These are phyloP conservation scores for Tranzscheliella williamsii DNA, from an alignment of 1,284 basidiomycete species.

Conservation along the genomic window DNA sequence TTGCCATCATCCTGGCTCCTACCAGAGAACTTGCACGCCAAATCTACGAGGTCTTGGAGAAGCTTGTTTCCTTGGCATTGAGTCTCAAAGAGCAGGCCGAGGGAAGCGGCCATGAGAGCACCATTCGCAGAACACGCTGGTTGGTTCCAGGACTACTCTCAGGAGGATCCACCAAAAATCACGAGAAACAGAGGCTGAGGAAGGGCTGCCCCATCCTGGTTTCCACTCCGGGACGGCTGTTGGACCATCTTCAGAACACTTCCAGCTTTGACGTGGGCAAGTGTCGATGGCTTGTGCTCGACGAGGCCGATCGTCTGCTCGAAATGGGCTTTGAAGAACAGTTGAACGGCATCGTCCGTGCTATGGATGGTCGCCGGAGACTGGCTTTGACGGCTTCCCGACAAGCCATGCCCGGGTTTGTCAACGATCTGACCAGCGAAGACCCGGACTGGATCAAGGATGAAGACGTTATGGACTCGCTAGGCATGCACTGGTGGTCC, in stretches of 20 bases:
- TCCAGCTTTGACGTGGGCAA: slow-evolving; percentile 87
- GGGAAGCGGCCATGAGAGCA: slow-evolving; percentile 64
- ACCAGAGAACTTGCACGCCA: slow-evolving; percentile 94
- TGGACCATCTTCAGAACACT: slow-evolving; percentile 80
- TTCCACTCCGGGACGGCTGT: slow-evolving; percentile 71
- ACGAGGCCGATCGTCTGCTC: slow-evolving; percentile 90
- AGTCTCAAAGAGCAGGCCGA: slow-evolving; percentile 66
- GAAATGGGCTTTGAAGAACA: slow-evolving; percentile 66
- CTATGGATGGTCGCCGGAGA: slow-evolving; percentile 52
- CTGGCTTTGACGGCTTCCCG: slow-evolving; percentile 66
- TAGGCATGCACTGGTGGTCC: slow-evolving; percentile 57
- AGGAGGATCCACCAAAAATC: slow-evolving; percentile 73
- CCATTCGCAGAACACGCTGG: slow-evolving; percentile 69
- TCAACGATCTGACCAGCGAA: slow-evolving; percentile 6
- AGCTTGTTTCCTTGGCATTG: slow-evolving; percentile 68
- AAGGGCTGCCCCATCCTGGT: slow-evolving; percentile 76
- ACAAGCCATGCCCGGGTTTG: slow-evolving; percentile 58
- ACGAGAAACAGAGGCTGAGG: slow-evolving; percentile 74
- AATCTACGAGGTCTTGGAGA: slow-evolving; percentile 75
- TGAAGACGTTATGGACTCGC: slow-evolving; percentile 39
- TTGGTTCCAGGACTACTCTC: slow-evolving; percentile 86
- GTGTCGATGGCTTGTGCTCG: slow-evolving; percentile 91
- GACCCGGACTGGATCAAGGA: slow-evolving; percentile 23
- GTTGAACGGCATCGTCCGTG: slow-evolving; percentile 73
- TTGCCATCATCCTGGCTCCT: slow-evolving; percentile 91